A percentile compares a stretch with the other conserved stretches of the same genome.
These are phyloP conservation scores for Ophiostoma australiae DNA, from an alignment of 2,329 filamentous ascomycete genomes.

Conservation along the genomic window DNA sequence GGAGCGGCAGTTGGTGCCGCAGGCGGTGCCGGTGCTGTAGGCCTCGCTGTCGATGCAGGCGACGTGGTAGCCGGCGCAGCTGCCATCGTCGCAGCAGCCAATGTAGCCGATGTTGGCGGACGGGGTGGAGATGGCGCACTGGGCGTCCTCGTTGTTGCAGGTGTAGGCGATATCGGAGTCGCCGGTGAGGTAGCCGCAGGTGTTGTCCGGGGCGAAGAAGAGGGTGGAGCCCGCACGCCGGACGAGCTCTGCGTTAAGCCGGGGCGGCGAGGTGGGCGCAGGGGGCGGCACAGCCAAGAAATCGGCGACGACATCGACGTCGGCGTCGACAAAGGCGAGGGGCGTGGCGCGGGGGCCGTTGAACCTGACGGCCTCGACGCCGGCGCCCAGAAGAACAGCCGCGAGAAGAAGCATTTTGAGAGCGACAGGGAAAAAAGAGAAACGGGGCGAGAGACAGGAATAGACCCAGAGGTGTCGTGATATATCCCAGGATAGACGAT, in stretches of 20 bases:
- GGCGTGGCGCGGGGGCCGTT: conserved; percentile 15
- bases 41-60: conserved; percentile 22
- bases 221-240: conserved; percentile 20
- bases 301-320: background rate
- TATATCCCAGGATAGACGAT: background rate
- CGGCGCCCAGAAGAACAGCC: conserved; percentile 22
- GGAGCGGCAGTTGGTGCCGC: conserved; percentile 20
- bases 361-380: conserved; percentile 20
- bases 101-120: conserved; percentile 22
- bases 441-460: too few relatives aligned
- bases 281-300: background rate
- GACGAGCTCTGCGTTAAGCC: conserved; percentile 7
- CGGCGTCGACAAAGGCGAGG: background rate
- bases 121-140: conserved; percentile 23
- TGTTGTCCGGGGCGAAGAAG: conserved; percentile 27
- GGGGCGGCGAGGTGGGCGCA: conserved; percentile 17
- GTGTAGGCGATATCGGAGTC: conserved; percentile 20
- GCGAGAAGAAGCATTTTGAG: conserved; percentile 4
- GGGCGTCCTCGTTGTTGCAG: conserved; percentile 19
- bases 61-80: conserved; percentile 23
- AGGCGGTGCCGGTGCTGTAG: conserved; percentile 16
- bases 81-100: conserved; percentile 24
- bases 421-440: background rate
- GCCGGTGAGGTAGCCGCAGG: conserved; percentile 26
- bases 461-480: background rate